Evolutionary conservation across 495 filamentous ascomycete species (phyloP).

Genomic region (Tetracladium marchalianum): DNA sequence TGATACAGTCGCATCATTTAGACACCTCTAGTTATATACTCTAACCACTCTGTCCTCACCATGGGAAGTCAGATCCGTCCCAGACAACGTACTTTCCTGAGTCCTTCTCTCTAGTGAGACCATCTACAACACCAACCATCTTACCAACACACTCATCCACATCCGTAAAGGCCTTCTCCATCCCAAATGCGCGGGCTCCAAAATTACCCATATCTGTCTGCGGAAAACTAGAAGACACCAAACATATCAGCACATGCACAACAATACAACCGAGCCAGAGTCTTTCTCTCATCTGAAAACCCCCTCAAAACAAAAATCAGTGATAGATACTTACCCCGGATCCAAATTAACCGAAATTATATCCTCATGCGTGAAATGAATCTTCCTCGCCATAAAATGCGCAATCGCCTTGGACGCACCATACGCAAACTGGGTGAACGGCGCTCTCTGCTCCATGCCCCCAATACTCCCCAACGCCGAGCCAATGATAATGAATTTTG

Average conservation of each 20-base stretch:
- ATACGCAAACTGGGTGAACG: constrained; percentile 19
- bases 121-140: no score
- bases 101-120: no score
- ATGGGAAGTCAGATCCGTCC: no score
- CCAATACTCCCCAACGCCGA: constrained; percentile 21
- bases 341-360: constrained; percentile 23
- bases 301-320: no score
- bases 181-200: not conserved
- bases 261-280: not conserved
- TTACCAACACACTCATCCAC: no score
- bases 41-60: no score
- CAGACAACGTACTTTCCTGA: no score
- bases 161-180: not conserved
- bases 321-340: constrained; percentile 20
- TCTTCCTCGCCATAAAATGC: constrained; percentile 28
- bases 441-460: constrained; percentile 12
- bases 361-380: constrained; percentile 24
- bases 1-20: no score
- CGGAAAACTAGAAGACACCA: not conserved
- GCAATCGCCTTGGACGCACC: constrained; percentile 27
- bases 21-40: no score
- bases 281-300: no score
- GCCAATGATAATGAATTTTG: constrained; percentile 29
- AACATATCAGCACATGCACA: no score
- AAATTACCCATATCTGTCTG: constrained; percentile 1